A percentile compares a stretch with the other conserved stretches of the same genome.
phyloP scores from a whole-genome alignment of 202 grass and related monocot genomes.

The Sporobolus alterniflorus region DNA sequence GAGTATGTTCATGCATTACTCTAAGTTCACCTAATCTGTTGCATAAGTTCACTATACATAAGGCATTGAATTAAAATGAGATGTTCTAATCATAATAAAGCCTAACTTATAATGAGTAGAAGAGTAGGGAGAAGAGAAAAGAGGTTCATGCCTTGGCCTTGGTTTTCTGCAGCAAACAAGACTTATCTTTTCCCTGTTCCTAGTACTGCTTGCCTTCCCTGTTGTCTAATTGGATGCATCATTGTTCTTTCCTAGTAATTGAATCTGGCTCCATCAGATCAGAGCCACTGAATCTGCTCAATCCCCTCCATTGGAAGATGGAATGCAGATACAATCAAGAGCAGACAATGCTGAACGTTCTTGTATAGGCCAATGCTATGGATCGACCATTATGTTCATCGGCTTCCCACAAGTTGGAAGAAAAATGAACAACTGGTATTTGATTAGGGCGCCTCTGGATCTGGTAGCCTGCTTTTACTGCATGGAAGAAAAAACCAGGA shows the following conservation, averaged over 20 bases:
- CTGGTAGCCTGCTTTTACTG: conserved; percentile 17
- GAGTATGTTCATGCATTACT: no score
- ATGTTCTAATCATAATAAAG: no score
- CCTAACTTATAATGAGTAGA: not conserved
- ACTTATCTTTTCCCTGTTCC: not conserved
- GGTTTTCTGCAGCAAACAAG: not conserved
- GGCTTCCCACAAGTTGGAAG: not conserved
- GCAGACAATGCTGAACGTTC: conserved; percentile 1
- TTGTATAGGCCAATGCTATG: not conserved
- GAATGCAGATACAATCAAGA: not conserved
- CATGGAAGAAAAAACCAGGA: not conserved
- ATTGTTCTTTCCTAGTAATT: not conserved
- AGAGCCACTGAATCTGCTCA: no score
- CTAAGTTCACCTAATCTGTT: no score
- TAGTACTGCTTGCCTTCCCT: conserved; percentile 6
- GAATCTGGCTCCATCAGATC: no score
- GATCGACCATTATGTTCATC: not conserved
- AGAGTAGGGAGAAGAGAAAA: not conserved
- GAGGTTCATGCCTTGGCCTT: conserved; percentile 3
- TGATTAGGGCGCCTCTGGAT: conserved; percentile 3
- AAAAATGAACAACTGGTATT: not conserved
- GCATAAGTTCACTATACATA: no score
- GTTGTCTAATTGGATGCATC: not conserved
- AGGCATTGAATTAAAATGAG: no score
- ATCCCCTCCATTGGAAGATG: no score